Evolutionary conservation across 208 protist species (phyloP), one percentile per base, ranked within the genome.

Genomic region (Trypanosoma lewisi): DNA sequence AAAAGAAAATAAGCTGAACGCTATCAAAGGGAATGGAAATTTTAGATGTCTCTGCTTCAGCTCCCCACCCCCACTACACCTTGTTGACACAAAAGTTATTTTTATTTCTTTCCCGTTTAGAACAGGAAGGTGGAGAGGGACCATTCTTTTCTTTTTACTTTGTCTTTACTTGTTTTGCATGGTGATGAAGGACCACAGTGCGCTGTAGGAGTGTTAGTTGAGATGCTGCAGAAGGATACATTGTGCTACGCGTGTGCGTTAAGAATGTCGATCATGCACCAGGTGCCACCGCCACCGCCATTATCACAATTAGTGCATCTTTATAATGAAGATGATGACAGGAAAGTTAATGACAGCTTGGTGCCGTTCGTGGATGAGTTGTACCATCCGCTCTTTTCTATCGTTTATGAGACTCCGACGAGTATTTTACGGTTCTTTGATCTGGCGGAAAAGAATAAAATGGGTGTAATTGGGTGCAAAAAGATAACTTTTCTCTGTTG

Each of bases 231-330:
- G 44, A 88, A 83, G 69, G 70, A 83, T 47, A 68, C 49, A 7
- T 54, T 95, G 30, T 95, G 89, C 61, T 89, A 91, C 52, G 58
- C 63, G 34, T 95, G 89, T 68, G 89, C 85, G 30, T 63, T 91
- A 36, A 85, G 89, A 49, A 92, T 95, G 89, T 90, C 89, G 2
- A 95, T 91, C 59, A 69, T 95, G 45, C 83, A 84, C 56, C 73
- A 82, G 27, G 73, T 77, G 28, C 48, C 78, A 0, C 62, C 83
- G 14, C 87, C 87, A 33, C 57, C 54, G 31, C 68, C 68, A 17
- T 8, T 23, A 17, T 39, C 31, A 17, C 39, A 51, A 55, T 8
- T 66, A 28, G 4, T 31, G 21, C 36, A 12, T 17, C 36, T 42
- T 63, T 31, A 36, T 2, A 19, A 1, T 23, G 23, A 30, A 11